phyloP scores from a whole-genome alignment of 2,329 filamentous ascomycete species.

The Trichoderma endophyticum region DNA sequence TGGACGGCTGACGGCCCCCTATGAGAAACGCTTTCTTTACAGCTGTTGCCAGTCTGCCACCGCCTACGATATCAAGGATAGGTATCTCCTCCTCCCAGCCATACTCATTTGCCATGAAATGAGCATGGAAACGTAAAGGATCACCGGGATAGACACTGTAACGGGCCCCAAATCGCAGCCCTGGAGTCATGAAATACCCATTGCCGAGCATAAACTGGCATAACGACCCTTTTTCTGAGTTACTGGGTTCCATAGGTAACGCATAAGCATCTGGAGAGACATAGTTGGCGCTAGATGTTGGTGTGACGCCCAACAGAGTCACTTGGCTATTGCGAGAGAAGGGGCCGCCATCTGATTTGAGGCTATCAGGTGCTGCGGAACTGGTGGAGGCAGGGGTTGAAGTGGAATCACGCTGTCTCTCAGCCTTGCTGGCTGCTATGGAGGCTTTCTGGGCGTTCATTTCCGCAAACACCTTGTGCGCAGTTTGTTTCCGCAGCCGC shows the following conservation, averaged over 20 bases:
- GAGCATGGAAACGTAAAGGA: conserved; percentile 89
- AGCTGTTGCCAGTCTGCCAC: conserved; percentile 83
- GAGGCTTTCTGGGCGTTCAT: conserved; percentile 37
- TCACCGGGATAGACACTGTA: conserved; percentile 96
- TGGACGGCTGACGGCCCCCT: conserved; percentile 58
- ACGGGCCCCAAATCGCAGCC: conserved; percentile 88
- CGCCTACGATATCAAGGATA: conserved; percentile 79
- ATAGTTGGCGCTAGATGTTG: conserved; percentile 35
- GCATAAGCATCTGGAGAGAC: conserved; percentile 23
- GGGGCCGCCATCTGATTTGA: background rate
- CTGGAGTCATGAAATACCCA: conserved; percentile 86
- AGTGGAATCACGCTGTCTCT: background rate
- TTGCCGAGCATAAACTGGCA: conserved; percentile 75
- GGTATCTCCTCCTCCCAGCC: conserved; percentile 86
- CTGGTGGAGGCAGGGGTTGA: background rate
- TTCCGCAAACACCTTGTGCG: conserved; percentile 40
- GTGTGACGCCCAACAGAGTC: conserved; percentile 33
- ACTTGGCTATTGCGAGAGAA: conserved; percentile 11
- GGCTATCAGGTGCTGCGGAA: background rate
- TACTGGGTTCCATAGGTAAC: conserved; percentile 19
- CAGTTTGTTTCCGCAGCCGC: conserved; percentile 41
- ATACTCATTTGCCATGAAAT: conserved; percentile 82
- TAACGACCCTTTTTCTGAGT: conserved; percentile 49
- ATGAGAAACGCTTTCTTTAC: conserved; percentile 95
- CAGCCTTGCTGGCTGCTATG: conserved; percentile 24